Percentiles rank a stretch among this genome's conserved stretches.
Evolutionary conservation across 2,329 filamentous ascomycete species (phyloP).

Genomic region (Colletotrichum sp.): DNA sequence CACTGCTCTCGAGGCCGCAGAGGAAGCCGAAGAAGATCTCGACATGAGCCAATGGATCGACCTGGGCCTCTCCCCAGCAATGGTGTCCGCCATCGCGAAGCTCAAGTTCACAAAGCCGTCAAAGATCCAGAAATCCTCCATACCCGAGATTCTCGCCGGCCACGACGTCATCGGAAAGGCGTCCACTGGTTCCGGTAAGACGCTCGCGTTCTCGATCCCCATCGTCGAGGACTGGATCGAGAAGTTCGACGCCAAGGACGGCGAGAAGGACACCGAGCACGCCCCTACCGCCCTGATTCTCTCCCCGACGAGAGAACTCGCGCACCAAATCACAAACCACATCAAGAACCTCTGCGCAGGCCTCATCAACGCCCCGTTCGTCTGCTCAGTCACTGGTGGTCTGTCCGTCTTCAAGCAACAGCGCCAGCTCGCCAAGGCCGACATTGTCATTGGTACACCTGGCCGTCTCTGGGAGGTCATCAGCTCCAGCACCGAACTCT

Average conservation of each 20-base stretch:
- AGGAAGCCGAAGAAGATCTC: conserved; percentile 61
- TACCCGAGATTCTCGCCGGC: conserved; percentile 82
- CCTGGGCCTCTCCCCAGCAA: conserved; percentile 73
- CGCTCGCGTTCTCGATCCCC: conserved; percentile 90
- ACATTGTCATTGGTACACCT: conserved; percentile 93
- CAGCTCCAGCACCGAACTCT: conserved; percentile 72
- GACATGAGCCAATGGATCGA: conserved; percentile 82
- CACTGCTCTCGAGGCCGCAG: conserved; percentile 57
- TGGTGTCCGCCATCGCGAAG: conserved; percentile 76
- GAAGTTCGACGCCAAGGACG: conserved; percentile 26
- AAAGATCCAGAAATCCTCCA: conserved; percentile 77
- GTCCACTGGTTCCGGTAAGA: conserved; percentile 95
- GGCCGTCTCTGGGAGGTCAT: conserved; percentile 95
- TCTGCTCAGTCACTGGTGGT: conserved; percentile 92
- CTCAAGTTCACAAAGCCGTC: conserved; percentile 84
- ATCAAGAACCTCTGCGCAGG: conserved; percentile 74
- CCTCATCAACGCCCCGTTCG: conserved; percentile 65
- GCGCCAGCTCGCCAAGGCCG: conserved; percentile 79
- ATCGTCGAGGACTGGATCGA: conserved; percentile 85
- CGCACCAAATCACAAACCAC: conserved; percentile 88
- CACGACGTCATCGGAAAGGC: conserved; percentile 96
- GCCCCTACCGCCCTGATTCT: conserved; percentile 79
- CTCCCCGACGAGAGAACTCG: conserved; percentile 90
- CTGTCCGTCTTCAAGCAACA: conserved; percentile 95
- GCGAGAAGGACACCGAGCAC: conserved; percentile 34